Percentiles rank a stretch among this genome's conserved stretches.
These are phyloP conservation scores for Protomyces inouyei DNA, from an alignment of 1,139 yeast species.

Conservation along the genomic window DNA sequence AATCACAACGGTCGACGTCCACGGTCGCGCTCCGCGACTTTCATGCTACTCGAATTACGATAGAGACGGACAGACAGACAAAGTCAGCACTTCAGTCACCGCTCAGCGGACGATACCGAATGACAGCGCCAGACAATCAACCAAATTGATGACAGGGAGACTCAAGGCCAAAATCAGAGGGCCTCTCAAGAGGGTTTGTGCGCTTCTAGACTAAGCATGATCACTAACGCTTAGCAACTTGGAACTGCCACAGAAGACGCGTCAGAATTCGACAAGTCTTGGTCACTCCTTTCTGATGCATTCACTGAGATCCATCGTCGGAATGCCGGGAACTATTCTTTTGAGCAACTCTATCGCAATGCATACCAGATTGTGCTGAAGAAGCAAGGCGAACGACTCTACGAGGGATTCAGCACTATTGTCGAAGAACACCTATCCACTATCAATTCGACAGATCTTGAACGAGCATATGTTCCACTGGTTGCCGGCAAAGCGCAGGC, in stretches of 20 bases:
- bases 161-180: constrained; percentile 62
- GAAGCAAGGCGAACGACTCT: constrained; percentile 65
- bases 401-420: constrained; percentile 55
- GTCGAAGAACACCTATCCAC: constrained; percentile 50
- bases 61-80: no score
- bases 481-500: background rate
- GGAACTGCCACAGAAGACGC: constrained; percentile 30
- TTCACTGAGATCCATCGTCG: constrained; percentile 68
- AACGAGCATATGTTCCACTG: background rate
- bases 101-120: no score
- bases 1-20: no score
- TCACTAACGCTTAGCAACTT: constrained; percentile 24
- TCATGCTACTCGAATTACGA: no score
- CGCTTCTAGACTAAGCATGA: background rate
- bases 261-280: constrained; percentile 62
- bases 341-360: constrained; percentile 76
- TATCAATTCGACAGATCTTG: constrained; percentile 34
- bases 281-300: constrained; percentile 69
- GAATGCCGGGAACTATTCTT: constrained; percentile 70
- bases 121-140: no score
- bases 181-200: constrained; percentile 48
- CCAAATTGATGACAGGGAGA: background rate
- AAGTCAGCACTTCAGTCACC: no score
- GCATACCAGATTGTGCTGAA: constrained; percentile 75
- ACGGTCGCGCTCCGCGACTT: no score